A percentile compares a stretch with the other conserved stretches of the same genome.
Evolutionary conservation across 805 yeast genomes (phyloP).

Genomic region (Saccharomyces jurei): DNA sequence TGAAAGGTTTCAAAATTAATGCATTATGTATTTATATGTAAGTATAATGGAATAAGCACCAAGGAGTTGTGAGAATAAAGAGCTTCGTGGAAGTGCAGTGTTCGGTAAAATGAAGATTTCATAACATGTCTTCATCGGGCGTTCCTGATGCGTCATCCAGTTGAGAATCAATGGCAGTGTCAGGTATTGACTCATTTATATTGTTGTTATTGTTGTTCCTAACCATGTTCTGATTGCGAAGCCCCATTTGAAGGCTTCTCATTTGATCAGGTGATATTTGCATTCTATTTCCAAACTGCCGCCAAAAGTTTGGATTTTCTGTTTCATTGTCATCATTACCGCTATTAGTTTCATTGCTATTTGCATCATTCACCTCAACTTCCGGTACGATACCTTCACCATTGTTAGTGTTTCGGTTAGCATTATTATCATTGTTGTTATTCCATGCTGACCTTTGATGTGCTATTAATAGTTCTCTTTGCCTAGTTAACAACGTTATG

Average conservation of each 20-base stretch:
- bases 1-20: neutral
- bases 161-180: conserved; percentile 1
- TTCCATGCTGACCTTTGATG: conserved; percentile 19
- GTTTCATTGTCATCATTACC: conserved; percentile 6
- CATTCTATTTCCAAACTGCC: conserved; percentile 10
- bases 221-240: conserved; percentile 14
- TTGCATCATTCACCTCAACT: neutral
- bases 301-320: conserved; percentile 10
- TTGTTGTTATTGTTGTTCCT: conserved; percentile 6
- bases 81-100: neutral
- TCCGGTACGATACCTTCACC: neutral
- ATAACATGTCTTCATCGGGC: conserved; percentile 22
- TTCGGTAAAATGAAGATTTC: neutral
- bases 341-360: conserved; percentile 1
- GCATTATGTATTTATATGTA: neutral
- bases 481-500: conserved; percentile 27
- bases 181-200: neutral
- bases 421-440: conserved; percentile 6
- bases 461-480: conserved; percentile 26
- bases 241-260: conserved; percentile 21
- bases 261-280: conserved; percentile 21
- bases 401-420: neutral
- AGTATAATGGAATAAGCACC: neutral
- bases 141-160: conserved; percentile 22
- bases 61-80: neutral